Evolutionary conservation across 805 yeast species (phyloP), one percentile per base, ranked within the genome.

Genomic region (Allodekkera sacchari): DNA sequence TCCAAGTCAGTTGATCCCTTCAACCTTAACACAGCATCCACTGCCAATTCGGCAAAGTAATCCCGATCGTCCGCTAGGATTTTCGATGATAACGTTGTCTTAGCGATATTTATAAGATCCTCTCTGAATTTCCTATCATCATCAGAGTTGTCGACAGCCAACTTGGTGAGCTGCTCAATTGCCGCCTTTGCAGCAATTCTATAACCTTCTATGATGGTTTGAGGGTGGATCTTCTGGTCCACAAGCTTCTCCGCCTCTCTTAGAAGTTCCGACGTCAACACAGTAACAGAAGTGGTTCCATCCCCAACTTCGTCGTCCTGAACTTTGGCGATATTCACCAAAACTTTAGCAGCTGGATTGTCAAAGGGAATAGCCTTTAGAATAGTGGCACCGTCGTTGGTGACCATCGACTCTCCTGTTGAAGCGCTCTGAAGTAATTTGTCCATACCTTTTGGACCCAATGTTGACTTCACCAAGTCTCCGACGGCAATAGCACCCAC

Each of bases 401-500:
- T 92, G 23, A 92, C 88, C 51, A 88, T 52, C 3, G 92, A 68
- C 34, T 67, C 68, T 28, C 83, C 84, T 26, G 92, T 74, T 4
- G 87, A 70, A 13, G 95, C 83, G 43, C 94, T 78, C 51, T 85
- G 95, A 40, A 92, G 65, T 41, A 92, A 65, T 57, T 92, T 92
- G 59, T 92, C 99, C 97, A 92, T 89, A 41, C 99, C 99, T 54
- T 92, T 89, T 40, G 99, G 99, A 11, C 99, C 99, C 42, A 92
- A 64, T 3, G 98, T 83, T 19, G 87, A 67, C 59, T 89, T 89
- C 28, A 89, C 98, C 39, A 92, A 69, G 58, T 92, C 98, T 32
- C 98, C 99, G 22, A 92, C 98, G 25, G 98, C 99, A 53, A 92
- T 89, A 43, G 98, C 98, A 30, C 98, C 98, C 8, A 92, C 94